A percentile compares a stretch with the other conserved stretches of the same genome.
Evolutionary conservation across 768 basidiomycete species (phyloP).

Genomic region (Termitomyces sp.): DNA sequence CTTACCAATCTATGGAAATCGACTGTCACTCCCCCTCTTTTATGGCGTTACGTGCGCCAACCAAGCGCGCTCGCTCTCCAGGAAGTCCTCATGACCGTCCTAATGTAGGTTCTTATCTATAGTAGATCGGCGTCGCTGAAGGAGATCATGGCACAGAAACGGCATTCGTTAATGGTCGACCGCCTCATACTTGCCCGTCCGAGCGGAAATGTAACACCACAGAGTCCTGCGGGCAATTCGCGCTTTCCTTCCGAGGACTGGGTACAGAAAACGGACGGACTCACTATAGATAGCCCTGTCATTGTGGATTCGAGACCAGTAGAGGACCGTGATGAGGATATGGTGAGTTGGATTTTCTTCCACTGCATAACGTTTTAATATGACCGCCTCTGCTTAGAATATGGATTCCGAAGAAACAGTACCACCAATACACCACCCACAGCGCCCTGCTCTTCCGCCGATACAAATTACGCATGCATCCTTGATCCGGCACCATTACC

Average conservation of each 20-base stretch:
- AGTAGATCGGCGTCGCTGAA: background rate
- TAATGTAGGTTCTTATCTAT: slow-evolving; percentile 31
- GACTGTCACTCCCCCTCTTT: slow-evolving; percentile 47
- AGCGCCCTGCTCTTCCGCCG: slow-evolving; percentile 7
- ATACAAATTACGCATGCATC: slow-evolving; percentile 7
- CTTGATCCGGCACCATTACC: slow-evolving; percentile 1
- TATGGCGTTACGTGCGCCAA: slow-evolving; percentile 24
- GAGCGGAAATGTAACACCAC: slow-evolving; percentile 7
- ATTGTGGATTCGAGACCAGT: slow-evolving; percentile 9
- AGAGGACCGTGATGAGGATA: slow-evolving; percentile 38
- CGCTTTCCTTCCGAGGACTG: slow-evolving; percentile 59
- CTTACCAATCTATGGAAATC: slow-evolving; percentile 36
- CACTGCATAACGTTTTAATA: background rate
- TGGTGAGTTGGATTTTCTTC: slow-evolving; percentile 42
- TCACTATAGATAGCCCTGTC: slow-evolving; percentile 56
- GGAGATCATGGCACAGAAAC: slow-evolving; percentile 44
- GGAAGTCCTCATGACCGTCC: slow-evolving; percentile 47
- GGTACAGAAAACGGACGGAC: slow-evolving; percentile 64
- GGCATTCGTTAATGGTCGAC: slow-evolving; percentile 37
- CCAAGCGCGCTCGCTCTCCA: slow-evolving; percentile 61
- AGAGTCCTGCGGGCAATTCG: slow-evolving; percentile 27
- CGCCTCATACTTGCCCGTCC: slow-evolving; percentile 11
- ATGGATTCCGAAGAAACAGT: slow-evolving; percentile 20
- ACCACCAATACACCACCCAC: background rate
- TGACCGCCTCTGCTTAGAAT: slow-evolving; percentile 13